Base-by-base conservation (phyloP, 768 basidiomycete species). In the Lactarius quietus region DNA sequence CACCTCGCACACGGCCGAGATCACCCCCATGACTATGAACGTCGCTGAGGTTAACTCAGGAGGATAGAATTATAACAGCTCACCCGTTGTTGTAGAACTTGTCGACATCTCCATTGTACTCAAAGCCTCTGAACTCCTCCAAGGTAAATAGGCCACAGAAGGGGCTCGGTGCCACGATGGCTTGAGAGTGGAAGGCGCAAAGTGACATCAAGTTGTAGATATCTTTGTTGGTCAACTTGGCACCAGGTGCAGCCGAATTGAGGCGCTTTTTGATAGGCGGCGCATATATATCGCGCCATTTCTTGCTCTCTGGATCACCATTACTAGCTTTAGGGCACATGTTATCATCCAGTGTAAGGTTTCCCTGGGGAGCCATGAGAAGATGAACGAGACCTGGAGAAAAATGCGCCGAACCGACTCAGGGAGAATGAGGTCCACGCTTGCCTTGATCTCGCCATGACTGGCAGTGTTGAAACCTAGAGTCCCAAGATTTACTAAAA, bases 51-150 rank as follows among this genome's bases (percentile, higher is more conserved):
- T 59, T 20, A 23, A 23, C 39, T 2, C 35, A 28, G 3, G 29
- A n/a, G 35, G 23, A 20, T 3, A 41, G 68, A 20, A 62, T 28
- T 6, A 55, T 31, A 18, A 18, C 33, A 26, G 71, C 84, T 26
- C 64, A 89, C 86, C 90, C 90, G 15, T 86, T 90, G 35, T 80
- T 79, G 73, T 94, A 93, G 73, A 85, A 95, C 73, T 93, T 91
- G 68, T 85, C 83, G 10, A 95, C 73, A 72, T 94, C 93, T 3
- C 81, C 81, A 55, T 78, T 80, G 72, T 92, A 91, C 68, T 90
- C 90, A 70, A 86, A 87, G 0, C 79, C 80, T 31, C 75, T 76
- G 73, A 88, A 93, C 59, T 93, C 92, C 4, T 80, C 76, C 17
- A 69, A 58, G 0, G 78, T 78, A 74, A 95, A 95, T n/a, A 95